phyloP scores from a whole-genome alignment of 257 asterid species.

The Penstemon eatonii region DNA sequence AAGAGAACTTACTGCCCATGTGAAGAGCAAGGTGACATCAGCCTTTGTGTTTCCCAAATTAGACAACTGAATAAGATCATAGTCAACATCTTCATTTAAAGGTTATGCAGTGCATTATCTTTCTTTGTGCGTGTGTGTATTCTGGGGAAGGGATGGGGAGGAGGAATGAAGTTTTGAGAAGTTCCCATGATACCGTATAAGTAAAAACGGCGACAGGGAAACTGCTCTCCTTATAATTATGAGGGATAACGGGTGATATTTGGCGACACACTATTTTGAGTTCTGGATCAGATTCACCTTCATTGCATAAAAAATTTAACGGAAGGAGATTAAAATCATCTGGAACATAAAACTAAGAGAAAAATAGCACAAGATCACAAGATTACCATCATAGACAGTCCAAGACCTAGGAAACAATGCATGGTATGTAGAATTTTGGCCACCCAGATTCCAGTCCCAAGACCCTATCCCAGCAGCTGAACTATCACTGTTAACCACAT shows the following conservation, averaged over 20 bases:
- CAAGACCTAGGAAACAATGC: conserved; percentile 97
- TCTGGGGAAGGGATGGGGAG: conserved; percentile 7
- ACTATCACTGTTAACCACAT: conserved; percentile 59
- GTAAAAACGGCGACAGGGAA: conserved; percentile 83
- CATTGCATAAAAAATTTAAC: conserved; percentile 28
- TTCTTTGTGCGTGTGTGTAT: conserved; percentile 6
- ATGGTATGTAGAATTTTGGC: conserved; percentile 78
- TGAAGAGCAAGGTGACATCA: conserved; percentile 82
- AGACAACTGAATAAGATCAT: conserved; percentile 59
- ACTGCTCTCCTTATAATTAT: conserved; percentile 97
- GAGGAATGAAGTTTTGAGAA: conserved; percentile 20
- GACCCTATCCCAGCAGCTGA: conserved; percentile 84
- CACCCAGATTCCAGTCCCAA: conserved; percentile 94
- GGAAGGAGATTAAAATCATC: conserved; percentile 27
- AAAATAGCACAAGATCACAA: conserved; percentile 22
- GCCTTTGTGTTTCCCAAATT: conserved; percentile 74
- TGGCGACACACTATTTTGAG: conserved; percentile 89
- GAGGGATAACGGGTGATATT: conserved; percentile 89
- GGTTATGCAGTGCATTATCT: conserved; percentile 22
- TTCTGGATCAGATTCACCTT: conserved; percentile 97
- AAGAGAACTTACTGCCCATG: conserved; percentile 81
- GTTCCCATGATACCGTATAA: conserved; percentile 53
- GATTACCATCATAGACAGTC: conserved; percentile 89
- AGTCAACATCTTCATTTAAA: conserved; percentile 28
- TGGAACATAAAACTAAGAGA: conserved; percentile 25